phyloP scores from a whole-genome alignment of 257 asterid species.

The Gynochthodes officinalis region DNA sequence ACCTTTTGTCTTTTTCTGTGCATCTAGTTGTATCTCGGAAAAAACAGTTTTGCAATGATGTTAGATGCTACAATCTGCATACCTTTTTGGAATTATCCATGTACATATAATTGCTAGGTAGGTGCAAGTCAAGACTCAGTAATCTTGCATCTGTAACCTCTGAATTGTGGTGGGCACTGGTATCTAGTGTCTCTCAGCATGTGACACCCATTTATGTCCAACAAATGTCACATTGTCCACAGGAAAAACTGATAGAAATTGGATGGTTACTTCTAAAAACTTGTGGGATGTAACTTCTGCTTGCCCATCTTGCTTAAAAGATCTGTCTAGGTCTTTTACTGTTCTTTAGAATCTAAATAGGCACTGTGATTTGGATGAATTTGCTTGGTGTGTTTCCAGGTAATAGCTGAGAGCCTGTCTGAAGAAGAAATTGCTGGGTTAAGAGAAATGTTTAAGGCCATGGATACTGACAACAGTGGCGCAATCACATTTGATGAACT shows the following conservation, averaged over 20 bases:
- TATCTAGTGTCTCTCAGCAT: not conserved
- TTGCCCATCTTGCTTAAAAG: not conserved
- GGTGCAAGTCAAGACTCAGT: not conserved
- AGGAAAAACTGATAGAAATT: not conserved
- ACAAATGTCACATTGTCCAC: not conserved
- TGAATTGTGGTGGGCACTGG: not conserved
- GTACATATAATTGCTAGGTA: not conserved
- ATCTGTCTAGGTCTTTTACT: not conserved
- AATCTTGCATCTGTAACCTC: not conserved
- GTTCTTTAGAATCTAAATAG: not conserved
- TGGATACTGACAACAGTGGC: slow-evolving; percentile 94
- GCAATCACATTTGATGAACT: slow-evolving; percentile 95
- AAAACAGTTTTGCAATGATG: not conserved
- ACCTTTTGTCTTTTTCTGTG: not conserved
- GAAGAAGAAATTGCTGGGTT: slow-evolving; percentile 95
- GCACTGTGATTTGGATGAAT: not conserved
- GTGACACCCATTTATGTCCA: not conserved
- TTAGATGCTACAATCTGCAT: not conserved
- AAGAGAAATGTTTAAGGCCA: slow-evolving; percentile 84
- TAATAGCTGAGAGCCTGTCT: slow-evolving; percentile 92
- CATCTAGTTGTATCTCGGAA: not conserved
- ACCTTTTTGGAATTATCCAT: not conserved
- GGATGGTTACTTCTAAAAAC: not conserved
- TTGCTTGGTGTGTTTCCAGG: slow-evolving; percentile 44
- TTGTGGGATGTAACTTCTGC: not conserved